A percentile compares a stretch with the other conserved stretches of the same genome.
Conservation (phyloP, 176 grass and related monocot species). For the Musa beccarii region DNA sequence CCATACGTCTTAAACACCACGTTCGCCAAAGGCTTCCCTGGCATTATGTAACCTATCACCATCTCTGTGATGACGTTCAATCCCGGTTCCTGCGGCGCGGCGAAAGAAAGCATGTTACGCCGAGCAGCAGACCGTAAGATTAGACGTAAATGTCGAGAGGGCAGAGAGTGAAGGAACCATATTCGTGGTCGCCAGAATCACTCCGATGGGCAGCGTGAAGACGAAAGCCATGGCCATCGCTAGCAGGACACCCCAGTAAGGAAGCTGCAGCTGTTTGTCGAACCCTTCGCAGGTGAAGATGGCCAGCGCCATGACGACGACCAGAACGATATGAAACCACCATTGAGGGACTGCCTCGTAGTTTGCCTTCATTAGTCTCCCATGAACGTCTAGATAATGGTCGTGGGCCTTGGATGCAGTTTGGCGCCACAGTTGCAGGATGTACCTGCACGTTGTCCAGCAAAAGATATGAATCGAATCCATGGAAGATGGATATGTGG, state of each 20-base stretch:
- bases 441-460: not conserved
- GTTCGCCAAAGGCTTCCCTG: conserved; percentile 67
- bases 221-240: conserved; percentile 52
- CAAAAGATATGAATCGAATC: not conserved
- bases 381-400: conserved; percentile 49
- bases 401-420: conserved; percentile 31
- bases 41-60: conserved; percentile 76
- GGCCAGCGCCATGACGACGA: conserved; percentile 27
- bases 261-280: conserved; percentile 67
- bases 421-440: conserved; percentile 34
- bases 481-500: not conserved
- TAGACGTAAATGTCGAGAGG: too few relatives aligned
- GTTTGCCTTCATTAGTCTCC: conserved; percentile 64
- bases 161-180: conserved; percentile 21
- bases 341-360: conserved; percentile 58
- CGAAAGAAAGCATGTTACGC: not conserved
- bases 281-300: conserved; percentile 33
- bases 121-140: too few relatives aligned
- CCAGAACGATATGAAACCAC: conserved; percentile 71
- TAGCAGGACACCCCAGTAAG: conserved; percentile 73
- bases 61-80: conserved; percentile 77
- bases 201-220: conserved; percentile 77
- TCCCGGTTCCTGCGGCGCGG: conserved; percentile 47
- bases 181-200: conserved; percentile 67
- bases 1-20: conserved; percentile 87